Evolutionary conservation across 2,329 filamentous ascomycete genomes (phyloP), one percentile per base, ranked within the genome.

Genomic region (Myriosclerotinia duriaeana): DNA sequence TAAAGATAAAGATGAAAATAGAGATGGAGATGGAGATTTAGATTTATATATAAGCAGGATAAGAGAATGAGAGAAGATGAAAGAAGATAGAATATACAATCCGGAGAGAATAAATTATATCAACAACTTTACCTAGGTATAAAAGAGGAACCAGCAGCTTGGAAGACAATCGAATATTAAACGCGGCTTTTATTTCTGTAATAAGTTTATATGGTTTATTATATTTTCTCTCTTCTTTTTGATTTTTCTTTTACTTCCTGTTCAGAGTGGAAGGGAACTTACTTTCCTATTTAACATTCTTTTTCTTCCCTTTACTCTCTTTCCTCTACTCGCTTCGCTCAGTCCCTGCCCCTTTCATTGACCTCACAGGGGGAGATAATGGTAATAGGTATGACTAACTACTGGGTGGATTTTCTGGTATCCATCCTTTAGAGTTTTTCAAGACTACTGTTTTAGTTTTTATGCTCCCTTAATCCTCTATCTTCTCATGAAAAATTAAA

Each of bases 351-450:
- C 4, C 5, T 11, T 44, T 14, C 0, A n/a, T n/a, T n/a, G n/a
- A n/a, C n/a, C n/a, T n/a, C n/a, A n/a, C n/a, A n/a, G n/a, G n/a
- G n/a, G n/a, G n/a, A n/a, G n/a, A n/a, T n/a, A n/a, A n/a, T n/a
- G n/a, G n/a, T n/a, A n/a, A n/a, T n/a, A n/a, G n/a, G n/a, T n/a
- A n/a, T n/a, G n/a, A n/a, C n/a, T n/a, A n/a, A n/a, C n/a, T n/a
- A n/a, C n/a, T n/a, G n/a, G n/a, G n/a, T n/a, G n/a, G n/a, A n/a
- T n/a, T n/a, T n/a, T n/a, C n/a, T n/a, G n/a, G n/a, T n/a, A n/a
- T n/a, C n/a, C n/a, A 26, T 66, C 48, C 26, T 46, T 61, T 3
- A 46, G 48, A n/a, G 30, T 60, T n/a, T 60, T 66, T 44, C 54
- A 66, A 30, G 64, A 58, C 12, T 38, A 61, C n/a, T 61, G 61